These are phyloP conservation scores for Seiridium cupressi DNA, from an alignment of 2,329 filamentous ascomycete species.

Conservation along the genomic window DNA sequence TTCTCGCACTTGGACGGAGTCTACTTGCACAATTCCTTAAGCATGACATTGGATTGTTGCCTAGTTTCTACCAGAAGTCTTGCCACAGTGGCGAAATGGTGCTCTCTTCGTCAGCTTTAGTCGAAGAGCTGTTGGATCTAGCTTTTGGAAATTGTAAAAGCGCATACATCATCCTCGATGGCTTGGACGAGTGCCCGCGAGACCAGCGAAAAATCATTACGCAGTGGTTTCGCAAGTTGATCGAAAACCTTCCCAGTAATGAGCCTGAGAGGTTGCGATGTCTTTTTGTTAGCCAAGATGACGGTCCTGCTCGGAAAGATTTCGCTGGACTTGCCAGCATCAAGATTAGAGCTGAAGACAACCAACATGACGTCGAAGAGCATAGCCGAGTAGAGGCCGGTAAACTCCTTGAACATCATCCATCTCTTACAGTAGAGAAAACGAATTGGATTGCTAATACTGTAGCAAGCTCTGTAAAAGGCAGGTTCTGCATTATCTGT, in stretches of 20 bases:
- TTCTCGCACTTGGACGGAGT: constrained; percentile 18
- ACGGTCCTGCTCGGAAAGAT: constrained; percentile 22
- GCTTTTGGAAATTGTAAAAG: constrained; percentile 19
- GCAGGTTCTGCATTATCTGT: neutral
- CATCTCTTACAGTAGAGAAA: neutral
- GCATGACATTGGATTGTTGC: constrained; percentile 10
- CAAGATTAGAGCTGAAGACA: constrained; percentile 20
- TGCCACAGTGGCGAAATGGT: constrained; percentile 8
- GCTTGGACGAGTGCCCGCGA: constrained; percentile 31
- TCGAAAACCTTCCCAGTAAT: constrained; percentile 5
- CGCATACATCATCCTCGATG: constrained; percentile 33
- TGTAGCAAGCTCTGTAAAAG: neutral
- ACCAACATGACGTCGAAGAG: constrained; percentile 23
- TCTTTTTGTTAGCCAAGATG: constrained; percentile 30
- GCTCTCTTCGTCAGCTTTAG: constrained; percentile 11
- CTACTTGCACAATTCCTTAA: constrained; percentile 12
- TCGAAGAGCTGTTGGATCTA: constrained; percentile 18
- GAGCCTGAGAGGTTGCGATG: constrained; percentile 18
- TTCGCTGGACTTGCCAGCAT: constrained; percentile 17
- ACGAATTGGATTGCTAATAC: neutral
- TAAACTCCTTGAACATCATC: neutral
- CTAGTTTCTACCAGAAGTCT: constrained; percentile 11
- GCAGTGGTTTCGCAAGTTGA: constrained; percentile 19
- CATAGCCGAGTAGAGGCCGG: constrained; percentile 10
- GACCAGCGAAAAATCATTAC: constrained; percentile 25